phyloP scores from a whole-genome alignment of 352 stramenopile species.

The Phytophthora pluvialis region DNA sequence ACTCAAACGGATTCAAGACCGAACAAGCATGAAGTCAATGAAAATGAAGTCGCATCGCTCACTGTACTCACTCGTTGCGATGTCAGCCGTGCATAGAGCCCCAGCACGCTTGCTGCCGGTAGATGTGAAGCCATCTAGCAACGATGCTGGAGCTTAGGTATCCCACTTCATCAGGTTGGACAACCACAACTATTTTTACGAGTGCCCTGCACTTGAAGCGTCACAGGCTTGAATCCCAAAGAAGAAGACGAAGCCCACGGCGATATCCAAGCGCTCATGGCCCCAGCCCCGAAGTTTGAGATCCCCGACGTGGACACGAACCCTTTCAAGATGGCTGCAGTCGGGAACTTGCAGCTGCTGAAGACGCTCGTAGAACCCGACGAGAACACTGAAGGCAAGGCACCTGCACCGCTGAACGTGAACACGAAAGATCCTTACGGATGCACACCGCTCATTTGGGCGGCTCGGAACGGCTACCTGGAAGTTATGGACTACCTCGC shows the following conservation, averaged over 20 bases:
- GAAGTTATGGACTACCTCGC: slow-evolving; percentile 84
- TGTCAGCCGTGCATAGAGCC: slow-evolving; percentile 16
- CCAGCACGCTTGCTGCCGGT: slow-evolving; percentile 18
- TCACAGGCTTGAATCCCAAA: slow-evolving; percentile 11
- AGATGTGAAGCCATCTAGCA: neutral
- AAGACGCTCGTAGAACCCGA: slow-evolving; percentile 69
- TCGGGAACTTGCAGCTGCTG: slow-evolving; percentile 78
- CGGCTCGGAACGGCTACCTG: slow-evolving; percentile 83
- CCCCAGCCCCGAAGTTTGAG: slow-evolving; percentile 65
- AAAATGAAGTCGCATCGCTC: slow-evolving; percentile 25
- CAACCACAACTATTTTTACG: slow-evolving; percentile 24
- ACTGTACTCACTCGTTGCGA: slow-evolving; percentile 22
- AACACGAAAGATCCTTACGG: slow-evolving; percentile 85
- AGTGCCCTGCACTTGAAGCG: slow-evolving; percentile 9
- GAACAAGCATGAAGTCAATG: slow-evolving; percentile 40
- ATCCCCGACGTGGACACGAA: slow-evolving; percentile 84
- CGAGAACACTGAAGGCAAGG: slow-evolving; percentile 45
- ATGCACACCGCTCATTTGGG: slow-evolving; percentile 83
- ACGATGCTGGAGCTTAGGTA: slow-evolving; percentile 5
- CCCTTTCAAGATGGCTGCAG: slow-evolving; percentile 85
- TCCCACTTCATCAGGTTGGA: neutral
- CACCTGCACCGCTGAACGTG: slow-evolving; percentile 60
- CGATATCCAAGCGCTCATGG: slow-evolving; percentile 17
- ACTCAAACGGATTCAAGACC: slow-evolving; percentile 33
- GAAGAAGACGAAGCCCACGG: neutral